Base-by-base conservation (phyloP, 139 green algal species). In the Zygnema circumcarinatum region DNA sequence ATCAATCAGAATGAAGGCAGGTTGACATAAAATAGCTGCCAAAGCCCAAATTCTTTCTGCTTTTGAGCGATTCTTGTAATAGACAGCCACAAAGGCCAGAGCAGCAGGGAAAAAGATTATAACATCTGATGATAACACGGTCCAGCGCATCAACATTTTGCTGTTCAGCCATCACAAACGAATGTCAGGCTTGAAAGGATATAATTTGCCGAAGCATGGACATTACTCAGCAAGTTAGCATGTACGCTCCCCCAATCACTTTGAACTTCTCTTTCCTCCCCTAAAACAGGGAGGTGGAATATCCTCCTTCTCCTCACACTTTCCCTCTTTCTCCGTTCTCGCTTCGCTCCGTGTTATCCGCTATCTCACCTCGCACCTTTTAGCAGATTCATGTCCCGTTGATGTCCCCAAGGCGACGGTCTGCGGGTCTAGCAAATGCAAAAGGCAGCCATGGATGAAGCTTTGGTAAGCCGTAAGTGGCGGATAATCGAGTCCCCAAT, bases 401-500 rank as follows among this genome's bases (percentile, higher is more conserved):
- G 93, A 96, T 2, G 67, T 83, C 0, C 74, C 36, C 31, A 98
- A 90, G 1, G 88, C 93, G n/a, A 99, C 89, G 1, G 95, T 93
- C 1, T 87, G 90, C 0, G 95, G 95, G 74, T 98, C 95, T 32
- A 95, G 87, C 0, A 20, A 2, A 2, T 86, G 29, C 7, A 99
- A n/a, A 11, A 95, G 38, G 79, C 93, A 75, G 35, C 88, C 88
- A 42, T 86, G 69, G 21, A 76, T 11, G 0, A 36, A 83, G 79
- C 87, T 92, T 93, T 98, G 97, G 84, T 97, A 99, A 0, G 94
- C 97, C 29, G 95, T 98, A 25, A 99, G 92, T 0, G 97, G 97
- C 21, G 97, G 97, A 90, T 99, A 99, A 91, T 99, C 97, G 42
- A 99, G 88, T 2, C 96, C 96, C 97, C 97, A 99, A 85, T 96